Percentiles rank a stretch among this genome's conserved stretches.
phyloP scores from a whole-genome alignment of 371 early-diverging fungal genomes.

The Mortierella polycephala region DNA sequence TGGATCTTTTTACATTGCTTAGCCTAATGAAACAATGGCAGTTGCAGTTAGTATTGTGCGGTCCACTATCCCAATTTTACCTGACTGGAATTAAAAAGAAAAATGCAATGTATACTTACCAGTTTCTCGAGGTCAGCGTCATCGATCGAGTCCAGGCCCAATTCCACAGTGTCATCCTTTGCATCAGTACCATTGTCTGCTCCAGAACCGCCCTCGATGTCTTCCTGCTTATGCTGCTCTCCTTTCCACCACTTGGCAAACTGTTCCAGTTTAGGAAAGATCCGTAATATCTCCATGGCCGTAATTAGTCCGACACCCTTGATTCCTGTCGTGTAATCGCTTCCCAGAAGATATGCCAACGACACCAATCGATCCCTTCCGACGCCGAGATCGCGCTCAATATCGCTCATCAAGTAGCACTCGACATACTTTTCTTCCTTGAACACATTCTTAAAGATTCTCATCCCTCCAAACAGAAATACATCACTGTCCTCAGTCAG shows the following conservation, averaged over 20 bases:
- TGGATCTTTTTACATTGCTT: conserved; percentile 48
- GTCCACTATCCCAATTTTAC: too few species aligned
- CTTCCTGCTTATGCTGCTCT: conserved; percentile 21
- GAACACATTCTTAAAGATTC: conserved; percentile 97
- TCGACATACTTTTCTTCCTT: conserved; percentile 89
- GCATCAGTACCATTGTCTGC: conserved; percentile 10
- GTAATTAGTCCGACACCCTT: conserved; percentile 94
- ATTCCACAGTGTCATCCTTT: conserved; percentile 23
- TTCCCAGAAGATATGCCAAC: conserved; percentile 93
- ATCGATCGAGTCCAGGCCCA: conserved; percentile 43
- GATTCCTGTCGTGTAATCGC: conserved; percentile 98
- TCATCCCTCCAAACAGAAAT: conserved; percentile 93
- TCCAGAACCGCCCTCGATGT: conserved; percentile 4
- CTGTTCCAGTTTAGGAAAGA: conserved; percentile 66
- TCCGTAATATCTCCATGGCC: conserved; percentile 88
- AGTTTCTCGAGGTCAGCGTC: conserved; percentile 69
- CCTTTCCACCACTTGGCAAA: conserved; percentile 76
- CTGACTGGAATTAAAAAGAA: neutral
- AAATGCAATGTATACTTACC: conserved; percentile 56
- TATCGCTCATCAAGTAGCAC: conserved; percentile 73
- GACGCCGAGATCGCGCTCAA: conserved; percentile 79
- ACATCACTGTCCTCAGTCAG: conserved; percentile 99
- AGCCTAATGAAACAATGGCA: conserved; percentile 9
- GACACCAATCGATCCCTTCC: conserved; percentile 80
- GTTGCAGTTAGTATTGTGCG: too few species aligned